Evolutionary conservation across 345 rosid genomes (phyloP), one percentile per base, ranked within the genome.

Genomic region (Viola odorata): DNA sequence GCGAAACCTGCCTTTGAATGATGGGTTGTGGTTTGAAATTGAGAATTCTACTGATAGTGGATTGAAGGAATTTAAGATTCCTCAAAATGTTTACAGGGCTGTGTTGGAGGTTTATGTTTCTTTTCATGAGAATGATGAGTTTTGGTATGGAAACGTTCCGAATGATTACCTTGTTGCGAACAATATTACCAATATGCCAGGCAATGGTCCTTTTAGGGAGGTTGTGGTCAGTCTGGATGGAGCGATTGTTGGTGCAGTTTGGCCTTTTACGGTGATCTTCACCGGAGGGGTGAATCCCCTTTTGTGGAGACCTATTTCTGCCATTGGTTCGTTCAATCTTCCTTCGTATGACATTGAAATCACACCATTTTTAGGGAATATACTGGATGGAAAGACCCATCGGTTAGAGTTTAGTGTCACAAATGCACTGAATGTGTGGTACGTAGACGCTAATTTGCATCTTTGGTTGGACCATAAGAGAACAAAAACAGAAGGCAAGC

Each of bases 161-260:
- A 84, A 84, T 69, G 95, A 91, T 37, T 91, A 71, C 53, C 72
- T 91, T 58, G 57, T 62, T 37, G 88, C 87, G 0, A 91, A 91
- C 44, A 79, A 80, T 66, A 75, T 88, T 8, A 78, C 73, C 16
- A 73, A 15, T 39, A 39, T 10, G 0, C 65, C 76, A 11, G 98
- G 96, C 17, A 91, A 91, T 71, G 96, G 98, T 47, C 95, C 98
- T 53, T 91, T 91, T 63, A 78, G 98, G 69, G 98, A 91, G 77
- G 96, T 86, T 62, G 64, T 86, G 63, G 82, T 91, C 44, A 82
- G 73, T 58, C 80, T 91, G 15, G 96, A 91, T 55, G 91, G 80
- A 0, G 56, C 60, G n/a, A n/a, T 77, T 0, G 84, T 87, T 5
- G 96, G 98, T 55, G 88, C 87, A 0, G 45, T 89, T 50, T 91